These are phyloP conservation scores for Aspergillus leporis DNA, from an alignment of 495 filamentous ascomycete species.

Conservation along the genomic window DNA sequence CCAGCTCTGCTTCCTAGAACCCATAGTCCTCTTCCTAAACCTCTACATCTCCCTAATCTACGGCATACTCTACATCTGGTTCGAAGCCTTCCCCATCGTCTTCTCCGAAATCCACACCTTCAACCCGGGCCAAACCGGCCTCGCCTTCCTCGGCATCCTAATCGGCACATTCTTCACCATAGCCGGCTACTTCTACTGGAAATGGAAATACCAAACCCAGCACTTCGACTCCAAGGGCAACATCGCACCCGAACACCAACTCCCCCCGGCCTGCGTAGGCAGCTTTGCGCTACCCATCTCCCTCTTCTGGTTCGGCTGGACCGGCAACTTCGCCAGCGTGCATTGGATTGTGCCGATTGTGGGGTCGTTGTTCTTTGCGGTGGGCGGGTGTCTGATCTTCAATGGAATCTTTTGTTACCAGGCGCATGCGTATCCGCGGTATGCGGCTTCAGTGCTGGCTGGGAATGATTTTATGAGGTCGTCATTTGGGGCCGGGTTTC, in stretches of 20 bases:
- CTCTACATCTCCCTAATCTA: constrained; percentile 56
- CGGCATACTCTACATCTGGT: constrained; percentile 56
- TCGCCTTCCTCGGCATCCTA: constrained; percentile 54
- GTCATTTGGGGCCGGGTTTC: constrained; percentile 51
- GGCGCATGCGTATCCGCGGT: constrained; percentile 43
- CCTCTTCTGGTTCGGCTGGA: constrained; percentile 65
- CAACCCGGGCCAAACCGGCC: constrained; percentile 43
- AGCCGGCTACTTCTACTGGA: constrained; percentile 48
- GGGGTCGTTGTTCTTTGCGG: constrained; percentile 50
- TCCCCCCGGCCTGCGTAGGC: constrained; percentile 49
- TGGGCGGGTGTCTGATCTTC: constrained; percentile 59
- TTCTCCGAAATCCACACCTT: constrained; percentile 52
- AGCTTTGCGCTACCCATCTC: constrained; percentile 50
- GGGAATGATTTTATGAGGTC: constrained; percentile 52
- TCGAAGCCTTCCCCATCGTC: constrained; percentile 58
- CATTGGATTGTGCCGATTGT: constrained; percentile 65
- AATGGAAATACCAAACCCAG: constrained; percentile 36
- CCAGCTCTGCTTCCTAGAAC: constrained; percentile 46
- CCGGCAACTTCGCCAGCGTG: constrained; percentile 46
- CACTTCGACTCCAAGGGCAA: constrained; percentile 40
- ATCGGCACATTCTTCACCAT: constrained; percentile 38
- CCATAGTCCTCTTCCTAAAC: constrained; percentile 52
- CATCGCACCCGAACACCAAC: constrained; percentile 44
- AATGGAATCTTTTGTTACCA: constrained; percentile 50
- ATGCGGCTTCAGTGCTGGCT: constrained; percentile 51